Conservation (phyloP, 441 rosid species). For the Gossypium aridum region DNA sequence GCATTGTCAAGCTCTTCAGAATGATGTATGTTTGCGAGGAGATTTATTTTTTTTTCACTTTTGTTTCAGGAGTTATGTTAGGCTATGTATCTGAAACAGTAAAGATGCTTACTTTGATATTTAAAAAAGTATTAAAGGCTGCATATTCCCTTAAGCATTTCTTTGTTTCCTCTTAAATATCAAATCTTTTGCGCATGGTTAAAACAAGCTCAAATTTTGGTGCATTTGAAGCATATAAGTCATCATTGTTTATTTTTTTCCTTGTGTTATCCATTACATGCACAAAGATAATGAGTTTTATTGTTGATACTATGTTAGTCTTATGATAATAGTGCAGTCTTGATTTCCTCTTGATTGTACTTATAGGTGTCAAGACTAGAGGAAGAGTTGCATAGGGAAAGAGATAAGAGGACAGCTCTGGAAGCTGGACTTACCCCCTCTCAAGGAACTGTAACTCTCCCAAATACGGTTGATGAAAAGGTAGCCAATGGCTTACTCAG, state of each 20-base stretch:
- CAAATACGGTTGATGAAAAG: conserved; percentile 46
- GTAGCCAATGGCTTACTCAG: conserved; percentile 31
- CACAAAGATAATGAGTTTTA: neutral
- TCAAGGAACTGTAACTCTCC: conserved; percentile 31
- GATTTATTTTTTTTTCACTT: neutral
- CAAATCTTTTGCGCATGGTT: neutral
- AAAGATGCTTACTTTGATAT: neutral
- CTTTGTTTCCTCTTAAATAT: neutral
- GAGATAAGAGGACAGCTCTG: conserved; percentile 51
- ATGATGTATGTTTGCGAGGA: conserved; percentile 52
- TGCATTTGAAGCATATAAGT: neutral
- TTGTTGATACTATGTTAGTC: neutral
- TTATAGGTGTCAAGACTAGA: conserved; percentile 71
- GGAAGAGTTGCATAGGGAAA: conserved; percentile 76
- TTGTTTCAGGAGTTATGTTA: neutral
- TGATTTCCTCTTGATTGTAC: conserved; percentile 5
- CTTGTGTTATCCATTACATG: neutral
- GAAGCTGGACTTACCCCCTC: conserved; percentile 57
- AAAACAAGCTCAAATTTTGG: neutral
- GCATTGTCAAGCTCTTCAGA: conserved; percentile 68
- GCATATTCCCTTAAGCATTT: neutral
- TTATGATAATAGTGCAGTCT: neutral
- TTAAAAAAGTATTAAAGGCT: too few species aligned
- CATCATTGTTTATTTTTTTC: neutral
- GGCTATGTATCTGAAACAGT: conserved; percentile 4